Conservation (phyloP, 805 yeast genomes). For the Wickerhamiella australiensis region DNA sequence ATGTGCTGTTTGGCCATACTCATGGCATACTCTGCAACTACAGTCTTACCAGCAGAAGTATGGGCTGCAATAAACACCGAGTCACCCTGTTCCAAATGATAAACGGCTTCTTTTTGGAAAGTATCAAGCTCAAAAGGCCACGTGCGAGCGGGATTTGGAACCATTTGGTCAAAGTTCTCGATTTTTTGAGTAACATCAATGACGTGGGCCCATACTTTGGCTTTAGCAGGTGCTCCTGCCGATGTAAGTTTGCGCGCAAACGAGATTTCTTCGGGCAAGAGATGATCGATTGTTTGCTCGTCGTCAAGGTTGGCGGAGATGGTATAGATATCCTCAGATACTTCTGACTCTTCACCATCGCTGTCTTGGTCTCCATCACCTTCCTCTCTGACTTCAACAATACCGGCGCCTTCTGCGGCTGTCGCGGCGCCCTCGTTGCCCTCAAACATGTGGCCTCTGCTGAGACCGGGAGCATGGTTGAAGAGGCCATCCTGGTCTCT, state of each 20-base stretch:
- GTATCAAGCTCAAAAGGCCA: conserved; percentile 95
- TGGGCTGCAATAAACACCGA: conserved; percentile 98
- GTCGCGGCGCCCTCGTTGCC: conserved; percentile 14
- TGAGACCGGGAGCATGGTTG: conserved; percentile 71
- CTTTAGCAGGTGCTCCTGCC: conserved; percentile 13
- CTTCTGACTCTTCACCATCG: conserved; percentile 13
- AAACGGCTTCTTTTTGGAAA: conserved; percentile 94
- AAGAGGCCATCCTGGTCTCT: conserved; percentile 64
- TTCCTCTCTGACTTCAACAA: conserved; percentile 3
- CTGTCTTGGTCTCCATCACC: conserved; percentile 18
- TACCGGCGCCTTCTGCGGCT: conserved; percentile 10
- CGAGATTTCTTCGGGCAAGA: conserved; percentile 40
- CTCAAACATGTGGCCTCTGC: conserved; percentile 42
- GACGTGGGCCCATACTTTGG: conserved; percentile 83
- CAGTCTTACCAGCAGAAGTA: conserved; percentile 94
- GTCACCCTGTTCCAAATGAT: conserved; percentile 93
- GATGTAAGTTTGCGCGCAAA: conserved; percentile 31
- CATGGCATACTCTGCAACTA: conserved; percentile 92
- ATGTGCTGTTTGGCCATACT: conserved; percentile 92
- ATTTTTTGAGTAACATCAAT: conserved; percentile 77
- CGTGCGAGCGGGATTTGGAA: conserved; percentile 83
- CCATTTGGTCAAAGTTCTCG: conserved; percentile 73
- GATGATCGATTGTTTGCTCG: conserved; percentile 29
- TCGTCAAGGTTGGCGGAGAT: not conserved
- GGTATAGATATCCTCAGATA: conserved; percentile 4